A percentile compares a stretch with the other conserved stretches of the same genome.
Conservation (phyloP, 2,329 filamentous ascomycete species). For the Xylariomycetidae sp. region DNA sequence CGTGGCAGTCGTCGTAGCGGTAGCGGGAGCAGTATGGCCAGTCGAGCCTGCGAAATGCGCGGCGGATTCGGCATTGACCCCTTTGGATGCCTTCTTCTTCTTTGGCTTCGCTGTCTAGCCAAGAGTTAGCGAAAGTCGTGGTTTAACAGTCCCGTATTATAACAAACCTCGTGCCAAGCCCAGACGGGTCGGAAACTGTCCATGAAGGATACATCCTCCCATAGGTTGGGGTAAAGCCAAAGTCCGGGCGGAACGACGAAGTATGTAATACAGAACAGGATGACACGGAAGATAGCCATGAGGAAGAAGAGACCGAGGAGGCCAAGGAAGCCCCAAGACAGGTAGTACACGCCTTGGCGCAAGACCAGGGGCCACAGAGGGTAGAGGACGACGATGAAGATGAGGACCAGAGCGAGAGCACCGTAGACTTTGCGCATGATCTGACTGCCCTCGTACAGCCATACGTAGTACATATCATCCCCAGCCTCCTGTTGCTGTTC, state of each 20-base stretch:
- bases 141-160: constrained; percentile 3
- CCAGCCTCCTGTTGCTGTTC: constrained; percentile 89
- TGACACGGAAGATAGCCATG: constrained; percentile 95
- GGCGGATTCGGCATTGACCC: constrained; percentile 26
- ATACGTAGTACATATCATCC: constrained; percentile 91
- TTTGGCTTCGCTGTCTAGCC: constrained; percentile 32
- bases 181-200: constrained; percentile 94
- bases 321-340: constrained; percentile 89
- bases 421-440: constrained; percentile 93
- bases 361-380: constrained; percentile 92
- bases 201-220: constrained; percentile 97
- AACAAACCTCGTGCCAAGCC: constrained; percentile 92
- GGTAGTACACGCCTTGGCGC: constrained; percentile 92
- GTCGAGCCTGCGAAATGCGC: constrained; percentile 47
- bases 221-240: constrained; percentile 98
- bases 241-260: constrained; percentile 79
- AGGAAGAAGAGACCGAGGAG: constrained; percentile 90
- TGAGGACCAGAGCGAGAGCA: constrained; percentile 71
- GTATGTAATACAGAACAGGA: constrained; percentile 90
- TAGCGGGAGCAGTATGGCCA: constrained; percentile 47
- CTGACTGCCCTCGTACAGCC: constrained; percentile 92
- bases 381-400: constrained; percentile 90
- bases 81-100: constrained; percentile 52
- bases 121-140: constrained; percentile 10
- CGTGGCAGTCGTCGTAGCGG: constrained; percentile 53